Conservation (phyloP, 164 flowering plant genomes). For the Tetracentron sinense region DNA sequence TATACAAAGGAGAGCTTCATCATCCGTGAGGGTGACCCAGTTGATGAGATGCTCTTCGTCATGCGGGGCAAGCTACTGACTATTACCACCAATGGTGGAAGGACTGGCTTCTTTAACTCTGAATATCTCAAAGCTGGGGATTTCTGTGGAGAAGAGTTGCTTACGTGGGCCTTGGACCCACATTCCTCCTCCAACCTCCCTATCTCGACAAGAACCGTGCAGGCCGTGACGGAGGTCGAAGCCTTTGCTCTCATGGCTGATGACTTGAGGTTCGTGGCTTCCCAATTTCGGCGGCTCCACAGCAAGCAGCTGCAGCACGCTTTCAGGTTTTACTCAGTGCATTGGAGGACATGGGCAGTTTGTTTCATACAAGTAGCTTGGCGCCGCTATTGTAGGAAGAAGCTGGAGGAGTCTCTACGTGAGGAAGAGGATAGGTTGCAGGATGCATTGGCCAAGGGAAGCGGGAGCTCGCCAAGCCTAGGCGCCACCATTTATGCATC, state of each 20-base stretch:
- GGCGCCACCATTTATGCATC: slow-evolving; percentile 86
- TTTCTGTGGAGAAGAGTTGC: slow-evolving; percentile 95
- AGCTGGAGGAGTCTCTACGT: slow-evolving; percentile 57
- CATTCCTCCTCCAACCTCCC: slow-evolving; percentile 78
- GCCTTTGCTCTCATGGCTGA: slow-evolving; percentile 83
- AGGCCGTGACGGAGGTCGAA: slow-evolving; percentile 74
- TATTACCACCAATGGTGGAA: slow-evolving; percentile 86
- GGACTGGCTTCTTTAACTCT: slow-evolving; percentile 89
- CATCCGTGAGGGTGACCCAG: slow-evolving; percentile 92
- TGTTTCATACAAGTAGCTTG: slow-evolving; percentile 93
- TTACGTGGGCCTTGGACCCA: slow-evolving; percentile 95
- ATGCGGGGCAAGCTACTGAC: slow-evolving; percentile 82
- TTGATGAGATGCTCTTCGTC: slow-evolving; percentile 87
- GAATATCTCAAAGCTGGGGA: slow-evolving; percentile 79
- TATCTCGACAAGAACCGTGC: slow-evolving; percentile 82
- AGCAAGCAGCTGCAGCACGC: slow-evolving; percentile 90
- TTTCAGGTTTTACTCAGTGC: slow-evolving; percentile 86
- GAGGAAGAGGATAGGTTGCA: slow-evolving; percentile 73
- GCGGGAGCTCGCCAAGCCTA: slow-evolving; percentile 62
- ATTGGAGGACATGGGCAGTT: slow-evolving; percentile 98
- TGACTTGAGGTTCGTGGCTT: slow-evolving; percentile 80
- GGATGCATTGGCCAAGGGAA: slow-evolving; percentile 57
- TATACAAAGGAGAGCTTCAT: slow-evolving; percentile 76
- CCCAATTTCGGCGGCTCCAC: slow-evolving; percentile 85
- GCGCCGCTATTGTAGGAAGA: slow-evolving; percentile 69